These are phyloP conservation scores for Sarocladium strictum DNA, from an alignment of 2,329 filamentous ascomycete genomes.

Conservation along the genomic window DNA sequence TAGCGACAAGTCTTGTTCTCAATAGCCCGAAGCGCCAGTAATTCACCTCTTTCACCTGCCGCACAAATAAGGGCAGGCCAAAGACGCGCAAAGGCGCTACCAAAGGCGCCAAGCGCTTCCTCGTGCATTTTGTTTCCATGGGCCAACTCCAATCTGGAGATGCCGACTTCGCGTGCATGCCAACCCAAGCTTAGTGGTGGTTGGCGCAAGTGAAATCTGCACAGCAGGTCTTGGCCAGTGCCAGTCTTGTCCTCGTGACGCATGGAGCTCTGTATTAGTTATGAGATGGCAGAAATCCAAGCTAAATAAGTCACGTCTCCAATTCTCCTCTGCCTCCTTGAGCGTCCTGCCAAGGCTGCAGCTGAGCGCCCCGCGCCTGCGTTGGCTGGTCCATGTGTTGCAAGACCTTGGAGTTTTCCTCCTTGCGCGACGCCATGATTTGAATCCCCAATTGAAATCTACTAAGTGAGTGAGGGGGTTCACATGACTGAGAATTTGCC, in stretches of 20 bases:
- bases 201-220: not conserved
- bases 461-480: not conserved
- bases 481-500: not conserved
- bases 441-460: not conserved
- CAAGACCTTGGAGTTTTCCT: not conserved
- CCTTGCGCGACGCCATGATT: not conserved
- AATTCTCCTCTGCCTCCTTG: not conserved
- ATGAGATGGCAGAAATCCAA: not conserved
- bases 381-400: not conserved
- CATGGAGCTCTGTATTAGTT: not conserved
- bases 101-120: not conserved
- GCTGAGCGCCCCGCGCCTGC: not conserved
- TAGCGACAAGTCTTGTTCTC: not conserved
- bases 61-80: not conserved
- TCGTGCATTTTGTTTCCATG: not conserved
- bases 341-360: not conserved
- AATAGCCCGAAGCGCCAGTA: not conserved
- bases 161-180: not conserved
- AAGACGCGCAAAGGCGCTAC: not conserved
- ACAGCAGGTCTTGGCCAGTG: not conserved
- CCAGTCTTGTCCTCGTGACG: not conserved
- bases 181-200: not conserved
- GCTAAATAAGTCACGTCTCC: not conserved
- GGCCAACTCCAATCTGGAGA: not conserved
- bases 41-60: not conserved